Evolutionary conservation across 495 filamentous ascomycete species (phyloP).

Genomic region (Talaromyces adpressus): DNA sequence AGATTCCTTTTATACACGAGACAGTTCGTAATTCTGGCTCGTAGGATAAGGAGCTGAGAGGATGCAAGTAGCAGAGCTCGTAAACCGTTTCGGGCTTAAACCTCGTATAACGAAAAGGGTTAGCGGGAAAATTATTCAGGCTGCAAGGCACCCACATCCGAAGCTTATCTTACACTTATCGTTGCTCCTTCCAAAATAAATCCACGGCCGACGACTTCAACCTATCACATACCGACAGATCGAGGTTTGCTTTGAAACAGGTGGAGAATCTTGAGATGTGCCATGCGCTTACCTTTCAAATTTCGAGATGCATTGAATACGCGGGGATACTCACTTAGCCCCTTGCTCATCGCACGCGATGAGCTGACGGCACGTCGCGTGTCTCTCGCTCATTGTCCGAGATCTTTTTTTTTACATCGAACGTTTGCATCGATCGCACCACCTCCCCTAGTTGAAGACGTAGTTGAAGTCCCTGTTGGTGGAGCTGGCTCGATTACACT

Average conservation of each 20-base stretch:
- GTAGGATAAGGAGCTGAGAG: not conserved
- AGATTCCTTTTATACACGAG: not conserved
- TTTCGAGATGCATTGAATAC: not conserved
- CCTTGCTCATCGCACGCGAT: not conserved
- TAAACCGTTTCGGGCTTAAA: too few species aligned
- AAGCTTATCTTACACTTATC: not conserved
- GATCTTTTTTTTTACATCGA: not conserved
- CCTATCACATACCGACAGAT: not conserved
- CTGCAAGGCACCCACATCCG: not conserved
- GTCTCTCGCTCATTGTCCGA: not conserved
- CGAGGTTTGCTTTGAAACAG: not conserved
- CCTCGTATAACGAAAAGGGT: too few species aligned
- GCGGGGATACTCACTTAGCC: not conserved
- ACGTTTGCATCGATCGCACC: slow-evolving; percentile 1
- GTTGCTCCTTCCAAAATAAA: not conserved
- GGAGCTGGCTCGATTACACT: slow-evolving; percentile 26
- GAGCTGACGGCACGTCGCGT: slow-evolving; percentile 3
- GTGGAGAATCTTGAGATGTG: not conserved
- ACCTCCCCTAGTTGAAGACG: slow-evolving; percentile 3
- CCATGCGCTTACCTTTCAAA: not conserved
- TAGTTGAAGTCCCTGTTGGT: slow-evolving; percentile 23
- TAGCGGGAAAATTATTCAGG: not conserved
- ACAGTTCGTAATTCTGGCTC: not conserved
- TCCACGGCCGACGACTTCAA: not conserved
- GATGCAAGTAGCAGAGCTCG: too few species aligned